Evolutionary conservation across 2,329 filamentous ascomycete genomes (phyloP).

Genomic region (Domatiomyces globalis): DNA sequence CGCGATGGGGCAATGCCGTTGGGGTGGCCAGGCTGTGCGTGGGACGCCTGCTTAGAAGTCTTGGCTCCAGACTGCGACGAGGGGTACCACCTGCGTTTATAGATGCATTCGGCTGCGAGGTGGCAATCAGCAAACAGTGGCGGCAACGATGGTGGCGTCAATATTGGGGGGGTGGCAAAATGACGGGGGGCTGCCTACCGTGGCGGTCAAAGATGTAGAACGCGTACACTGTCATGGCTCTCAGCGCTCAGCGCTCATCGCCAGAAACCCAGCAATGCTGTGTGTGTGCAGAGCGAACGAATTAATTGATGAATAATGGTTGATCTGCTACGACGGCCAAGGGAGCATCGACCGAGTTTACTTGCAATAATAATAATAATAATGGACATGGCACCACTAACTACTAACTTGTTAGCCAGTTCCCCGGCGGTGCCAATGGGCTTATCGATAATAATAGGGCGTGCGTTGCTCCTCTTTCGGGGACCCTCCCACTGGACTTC

Average conservation of each 20-base stretch:
- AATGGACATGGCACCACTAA: no score
- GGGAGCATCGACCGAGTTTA: no score
- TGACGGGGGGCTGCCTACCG: conserved; percentile 43
- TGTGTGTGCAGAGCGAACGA: neutral
- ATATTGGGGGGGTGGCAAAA: neutral
- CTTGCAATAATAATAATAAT: no score
- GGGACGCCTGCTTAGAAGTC: conserved; percentile 36
- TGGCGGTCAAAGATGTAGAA: conserved; percentile 99
- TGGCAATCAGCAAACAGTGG: neutral
- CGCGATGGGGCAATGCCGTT: conserved; percentile 27
- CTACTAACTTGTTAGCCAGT: no score
- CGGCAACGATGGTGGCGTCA: conserved; percentile 1
- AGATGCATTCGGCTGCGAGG: conserved; percentile 80
- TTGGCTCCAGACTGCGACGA: conserved; percentile 36
- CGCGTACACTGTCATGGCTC: conserved; percentile 78
- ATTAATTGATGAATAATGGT: neutral
- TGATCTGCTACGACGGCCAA: neutral
- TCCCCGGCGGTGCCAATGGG: neutral
- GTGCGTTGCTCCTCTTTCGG: no score
- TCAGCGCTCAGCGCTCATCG: neutral
- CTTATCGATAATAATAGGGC: neutral
- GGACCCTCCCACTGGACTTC: neutral
- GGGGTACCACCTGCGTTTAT: conserved; percentile 71
- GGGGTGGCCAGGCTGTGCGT: conserved; percentile 25
- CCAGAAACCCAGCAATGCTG: neutral